Percentiles rank a stretch among this genome's conserved stretches.
These are phyloP conservation scores for Botrytis deweyae DNA, from an alignment of 2,329 filamentous ascomycete species.

Conservation along the genomic window DNA sequence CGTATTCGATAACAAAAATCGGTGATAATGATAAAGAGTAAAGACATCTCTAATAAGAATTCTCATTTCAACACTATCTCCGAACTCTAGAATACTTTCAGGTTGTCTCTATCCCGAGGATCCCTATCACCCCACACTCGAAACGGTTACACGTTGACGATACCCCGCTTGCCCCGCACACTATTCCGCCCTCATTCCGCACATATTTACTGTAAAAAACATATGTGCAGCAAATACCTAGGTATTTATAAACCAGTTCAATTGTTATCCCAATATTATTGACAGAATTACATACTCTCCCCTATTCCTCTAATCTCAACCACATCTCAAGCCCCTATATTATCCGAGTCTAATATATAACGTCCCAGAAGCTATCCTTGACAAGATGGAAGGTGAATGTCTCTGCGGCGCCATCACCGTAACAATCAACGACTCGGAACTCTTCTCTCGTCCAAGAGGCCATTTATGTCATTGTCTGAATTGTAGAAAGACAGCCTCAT, in stretches of 20 bases:
- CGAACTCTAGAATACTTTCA: background rate
- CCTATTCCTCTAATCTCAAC: background rate
- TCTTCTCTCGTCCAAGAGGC: conserved; percentile 46
- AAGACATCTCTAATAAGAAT: background rate
- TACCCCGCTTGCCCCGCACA: conserved; percentile 6
- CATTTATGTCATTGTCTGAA: conserved; percentile 53
- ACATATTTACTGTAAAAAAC: no score
- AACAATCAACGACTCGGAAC: conserved; percentile 48
- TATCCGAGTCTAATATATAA: background rate
- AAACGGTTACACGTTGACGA: background rate
- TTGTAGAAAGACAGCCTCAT: conserved; percentile 31
- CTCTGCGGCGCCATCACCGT: conserved; percentile 50
- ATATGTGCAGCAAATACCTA: background rate
- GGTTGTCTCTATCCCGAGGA: background rate
- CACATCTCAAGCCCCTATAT: background rate
- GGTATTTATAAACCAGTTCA: background rate
- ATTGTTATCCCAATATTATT: background rate
- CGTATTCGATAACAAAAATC: background rate
- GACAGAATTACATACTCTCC: background rate
- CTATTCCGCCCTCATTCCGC: background rate
- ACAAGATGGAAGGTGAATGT: conserved; percentile 42
- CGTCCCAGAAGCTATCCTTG: background rate
- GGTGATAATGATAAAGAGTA: background rate
- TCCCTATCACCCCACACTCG: background rate
- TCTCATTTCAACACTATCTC: background rate